Base-by-base conservation (phyloP, 805 yeast genomes). In the Lachancea kluyveri region DNA sequence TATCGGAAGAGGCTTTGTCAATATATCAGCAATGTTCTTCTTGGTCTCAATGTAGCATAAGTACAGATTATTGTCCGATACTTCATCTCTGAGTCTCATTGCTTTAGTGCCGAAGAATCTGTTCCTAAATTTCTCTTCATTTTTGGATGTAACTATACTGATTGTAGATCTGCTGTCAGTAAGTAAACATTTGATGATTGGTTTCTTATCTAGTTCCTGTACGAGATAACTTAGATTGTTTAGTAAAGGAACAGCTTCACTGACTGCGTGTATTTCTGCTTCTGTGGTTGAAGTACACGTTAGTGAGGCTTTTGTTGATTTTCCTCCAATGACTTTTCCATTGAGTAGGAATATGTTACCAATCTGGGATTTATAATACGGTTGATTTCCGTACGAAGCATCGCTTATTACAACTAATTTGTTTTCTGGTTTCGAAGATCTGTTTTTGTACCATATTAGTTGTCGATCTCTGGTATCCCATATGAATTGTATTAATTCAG, bases 31-130 rank as follows among this genome's bases (percentile, higher is more conserved):
- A n/a, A 21, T 29, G 14, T 33, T 37, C 6, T 18, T 23, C 5
- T 26, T 24, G 2, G 38, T 30, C 5, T 18, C 17, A 12, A 35
- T 27, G 23, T 37, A 28, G 8, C 17, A 22, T 26, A 35, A 17
- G 12, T 17, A 12, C 4, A 30, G n/a, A 4, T 21, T 14, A n/a
- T 14, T 11, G 4, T 6, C 10, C 9, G 18, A 13, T 16, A 18
- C 22, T 12, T 30, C 30, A 8, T 35, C 30, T 23, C 35, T 30
- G 3, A 35, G 27, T 21, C 35, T 22, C 23, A 23, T 30, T 14
- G 29, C 35, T 13, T 30, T 31, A 20, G 25, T 31, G n/a, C 35
- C 39, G 8, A 34, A 34, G n/a, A 34, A 30, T 21, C 21, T 25
- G 17, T 29, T 34, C 12, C 34, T 12, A 12, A 20, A 25, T 21